A percentile compares a stretch with the other conserved stretches of the same genome.
These are phyloP conservation scores for Tulasnella sp. DNA, from an alignment of 768 basidiomycete species.

Conservation along the genomic window DNA sequence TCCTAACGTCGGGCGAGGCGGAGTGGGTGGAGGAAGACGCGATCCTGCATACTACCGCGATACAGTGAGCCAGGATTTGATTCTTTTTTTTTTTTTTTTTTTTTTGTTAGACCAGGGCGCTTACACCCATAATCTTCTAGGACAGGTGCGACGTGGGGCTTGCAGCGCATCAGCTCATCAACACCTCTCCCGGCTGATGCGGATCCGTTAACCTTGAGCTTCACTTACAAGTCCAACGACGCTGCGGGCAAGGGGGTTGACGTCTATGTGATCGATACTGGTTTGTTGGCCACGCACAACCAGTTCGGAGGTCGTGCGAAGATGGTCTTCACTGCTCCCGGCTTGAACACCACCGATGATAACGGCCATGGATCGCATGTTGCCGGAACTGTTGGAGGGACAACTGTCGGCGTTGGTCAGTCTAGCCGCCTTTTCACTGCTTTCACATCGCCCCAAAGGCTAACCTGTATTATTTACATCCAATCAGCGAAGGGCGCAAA, in stretches of 20 bases:
- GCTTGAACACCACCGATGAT: not conserved
- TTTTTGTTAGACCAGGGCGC: not conserved
- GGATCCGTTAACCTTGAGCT: not conserved
- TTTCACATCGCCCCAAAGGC: too few species aligned
- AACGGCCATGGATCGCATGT: conserved; percentile 16
- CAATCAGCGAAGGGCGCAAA: conserved; percentile 3
- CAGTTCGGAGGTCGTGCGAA: conserved; percentile 13
- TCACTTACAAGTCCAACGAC: conserved; percentile 7
- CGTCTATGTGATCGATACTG: conserved; percentile 15
- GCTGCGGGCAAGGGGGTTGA: conserved; percentile 11
- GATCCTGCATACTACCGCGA: not conserved
- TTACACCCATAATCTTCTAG: too few species aligned
- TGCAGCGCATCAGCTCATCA: not conserved
- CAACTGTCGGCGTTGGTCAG: conserved; percentile 6
- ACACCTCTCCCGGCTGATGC: not conserved
- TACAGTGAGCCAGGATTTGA: not conserved
- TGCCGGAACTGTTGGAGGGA: conserved; percentile 4
- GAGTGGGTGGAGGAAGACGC: conserved; percentile 14
- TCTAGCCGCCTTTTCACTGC: not conserved
- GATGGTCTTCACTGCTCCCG: not conserved
- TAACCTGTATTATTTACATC: not conserved
- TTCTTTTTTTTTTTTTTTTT: not conserved
- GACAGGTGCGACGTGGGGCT: conserved; percentile 9
- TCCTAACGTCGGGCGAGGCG: not conserved
- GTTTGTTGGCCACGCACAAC: not conserved